These are phyloP conservation scores for Vickermania ingenoplastis DNA, from an alignment of 208 protist genomes.

Conservation along the genomic window DNA sequence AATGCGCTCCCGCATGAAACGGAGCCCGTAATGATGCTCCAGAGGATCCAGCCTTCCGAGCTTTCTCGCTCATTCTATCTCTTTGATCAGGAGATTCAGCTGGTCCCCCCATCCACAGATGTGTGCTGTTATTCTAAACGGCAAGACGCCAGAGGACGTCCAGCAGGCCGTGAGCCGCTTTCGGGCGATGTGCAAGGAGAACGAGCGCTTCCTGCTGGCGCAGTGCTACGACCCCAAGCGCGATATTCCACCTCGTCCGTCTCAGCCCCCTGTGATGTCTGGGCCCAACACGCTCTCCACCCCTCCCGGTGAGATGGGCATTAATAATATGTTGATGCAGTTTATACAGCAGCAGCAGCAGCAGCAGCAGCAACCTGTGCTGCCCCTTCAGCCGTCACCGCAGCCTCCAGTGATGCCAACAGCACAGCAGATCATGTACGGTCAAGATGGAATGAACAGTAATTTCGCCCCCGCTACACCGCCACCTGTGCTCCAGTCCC, in stretches of 20 bases:
- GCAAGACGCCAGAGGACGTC: constrained; percentile 69
- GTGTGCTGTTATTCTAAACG: constrained; percentile 40
- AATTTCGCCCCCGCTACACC: background rate
- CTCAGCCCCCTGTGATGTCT: no score
- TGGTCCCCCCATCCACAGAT: constrained; percentile 39
- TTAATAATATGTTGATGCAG: constrained; percentile 2
- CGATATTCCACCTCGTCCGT: constrained; percentile 8
- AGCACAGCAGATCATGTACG: constrained; percentile 4
- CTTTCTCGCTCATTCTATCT: constrained; percentile 76
- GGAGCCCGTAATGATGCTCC: constrained; percentile 49
- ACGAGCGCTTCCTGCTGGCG: constrained; percentile 49
- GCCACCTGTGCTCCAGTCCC: no score
- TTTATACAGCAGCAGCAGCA: constrained; percentile 9
- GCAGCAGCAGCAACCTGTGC: constrained; percentile 1
- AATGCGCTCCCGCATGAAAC: constrained; percentile 34
- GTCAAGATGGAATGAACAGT: background rate
- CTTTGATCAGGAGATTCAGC: constrained; percentile 72
- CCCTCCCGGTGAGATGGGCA: no score
- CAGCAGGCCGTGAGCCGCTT: constrained; percentile 71
- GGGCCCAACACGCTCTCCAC: no score
- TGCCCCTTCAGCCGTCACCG: background rate
- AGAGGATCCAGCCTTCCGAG: constrained; percentile 56
- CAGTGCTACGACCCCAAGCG: constrained; percentile 63
- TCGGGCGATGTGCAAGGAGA: constrained; percentile 49
- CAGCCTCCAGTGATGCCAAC: background rate